Evolutionary conservation across 2,329 filamentous ascomycete species (phyloP), one percentile per base, ranked within the genome.

Genomic region (Dothideomycetidae sp.): DNA sequence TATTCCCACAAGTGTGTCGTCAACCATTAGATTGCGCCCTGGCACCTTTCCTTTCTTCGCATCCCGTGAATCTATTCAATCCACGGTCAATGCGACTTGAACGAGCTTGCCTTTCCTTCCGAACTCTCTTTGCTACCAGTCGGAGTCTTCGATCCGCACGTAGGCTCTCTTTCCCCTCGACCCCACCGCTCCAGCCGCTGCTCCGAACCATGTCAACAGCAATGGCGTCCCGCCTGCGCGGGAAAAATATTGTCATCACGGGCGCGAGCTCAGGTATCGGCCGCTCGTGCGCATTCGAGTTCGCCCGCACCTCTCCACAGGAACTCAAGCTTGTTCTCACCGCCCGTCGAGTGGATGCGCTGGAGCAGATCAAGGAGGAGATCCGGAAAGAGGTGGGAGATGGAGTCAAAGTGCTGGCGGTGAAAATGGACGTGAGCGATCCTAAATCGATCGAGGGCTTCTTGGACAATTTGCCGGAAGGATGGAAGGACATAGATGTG

Each of bases 221-320:
- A 53, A 75, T 81, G 62, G 70, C 70, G 45, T 80, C 84, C 59
- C 85, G 88, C 64, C 81, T 98, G 43, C 71, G 80, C 52, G 85
- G 85, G 71, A 96, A 96, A 66, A 96, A 85, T 3, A 68, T 96
- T 42, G 61, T 96, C 40, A 73, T 98, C 45, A 96, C 90, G 4
- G 90, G 90, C 40, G 90, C 90, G 19, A 90, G 81, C 3, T 92
- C 84, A 13, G 90, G 90, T 44, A 96, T 98, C 59, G 90, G 90
- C 15, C 73, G 71, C 39, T 74, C 71, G 49, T 79, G 73, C 12
- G 90, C 88, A n/a, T 66, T 90, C 46, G 90, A 96, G 59, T 98
- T 96, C 54, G 90, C 90, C 16, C 75, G 83, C 40, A 88, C 86
- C 2, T 72, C 80, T 14, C 7, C 7, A 26, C 70, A 76, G 39